Conservation (phyloP, 2,329 filamentous ascomycete genomes). For the Fusarium concolor region DNA sequence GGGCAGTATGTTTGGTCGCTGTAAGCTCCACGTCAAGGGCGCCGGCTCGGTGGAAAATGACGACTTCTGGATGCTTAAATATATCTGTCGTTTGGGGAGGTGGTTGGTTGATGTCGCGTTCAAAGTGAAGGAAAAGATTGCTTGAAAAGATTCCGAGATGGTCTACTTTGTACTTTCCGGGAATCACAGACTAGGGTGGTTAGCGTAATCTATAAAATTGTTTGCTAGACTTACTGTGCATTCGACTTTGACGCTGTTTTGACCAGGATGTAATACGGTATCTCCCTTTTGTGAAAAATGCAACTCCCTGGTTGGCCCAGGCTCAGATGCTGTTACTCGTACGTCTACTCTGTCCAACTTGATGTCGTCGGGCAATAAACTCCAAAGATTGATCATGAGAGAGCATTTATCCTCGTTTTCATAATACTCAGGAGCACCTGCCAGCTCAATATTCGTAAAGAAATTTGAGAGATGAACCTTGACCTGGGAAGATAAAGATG, state of each 20-base stretch:
- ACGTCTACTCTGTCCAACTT: slow-evolving; percentile 73
- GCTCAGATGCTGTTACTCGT: slow-evolving; percentile 67
- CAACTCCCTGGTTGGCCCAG: slow-evolving; percentile 71
- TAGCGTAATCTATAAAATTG: slow-evolving; percentile 31
- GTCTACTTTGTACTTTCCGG: slow-evolving; percentile 81
- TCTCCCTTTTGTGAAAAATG: slow-evolving; percentile 47
- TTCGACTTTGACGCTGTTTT: slow-evolving; percentile 54
- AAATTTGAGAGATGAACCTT: slow-evolving; percentile 77
- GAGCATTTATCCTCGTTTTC: slow-evolving; percentile 80
- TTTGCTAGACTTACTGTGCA: slow-evolving; percentile 50
- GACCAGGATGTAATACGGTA: slow-evolving; percentile 59
- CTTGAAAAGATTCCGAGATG: slow-evolving; percentile 73
- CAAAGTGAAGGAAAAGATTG: slow-evolving; percentile 74
- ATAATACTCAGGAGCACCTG: slow-evolving; percentile 76
- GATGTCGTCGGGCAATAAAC: slow-evolving; percentile 78
- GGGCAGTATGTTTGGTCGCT: slow-evolving; percentile 77
- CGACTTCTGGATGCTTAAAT: slow-evolving; percentile 70
- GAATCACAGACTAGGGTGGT: slow-evolving; percentile 67
- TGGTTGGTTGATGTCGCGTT: slow-evolving; percentile 66
- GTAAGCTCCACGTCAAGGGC: slow-evolving; percentile 76
- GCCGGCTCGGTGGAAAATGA: slow-evolving; percentile 77
- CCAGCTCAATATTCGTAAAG: slow-evolving; percentile 76
- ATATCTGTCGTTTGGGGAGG: slow-evolving; percentile 61
- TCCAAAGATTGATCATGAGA: slow-evolving; percentile 74
- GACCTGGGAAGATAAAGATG: slow-evolving; percentile 66